phyloP scores from a whole-genome alignment of 768 basidiomycete species.

The Pleurotus djamor region DNA sequence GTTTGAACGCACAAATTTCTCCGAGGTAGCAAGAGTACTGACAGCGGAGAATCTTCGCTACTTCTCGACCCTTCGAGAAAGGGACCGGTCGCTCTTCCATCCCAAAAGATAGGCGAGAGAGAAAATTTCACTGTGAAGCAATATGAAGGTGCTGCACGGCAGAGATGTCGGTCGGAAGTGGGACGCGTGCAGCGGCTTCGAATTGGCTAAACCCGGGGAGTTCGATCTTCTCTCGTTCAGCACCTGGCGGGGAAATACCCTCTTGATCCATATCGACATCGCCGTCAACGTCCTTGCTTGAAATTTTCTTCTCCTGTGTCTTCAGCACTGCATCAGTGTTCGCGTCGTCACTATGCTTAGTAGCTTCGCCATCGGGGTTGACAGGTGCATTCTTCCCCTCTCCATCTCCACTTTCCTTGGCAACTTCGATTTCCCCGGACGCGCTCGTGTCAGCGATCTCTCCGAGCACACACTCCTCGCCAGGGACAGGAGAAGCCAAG shows the following conservation, averaged over 20 bases:
- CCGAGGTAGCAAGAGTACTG: not conserved
- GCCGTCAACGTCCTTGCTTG: slow-evolving; percentile 6
- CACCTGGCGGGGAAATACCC: slow-evolving; percentile 9
- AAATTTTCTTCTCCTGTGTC: slow-evolving; percentile 15
- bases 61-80: not conserved
- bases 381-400: slow-evolving; percentile 7
- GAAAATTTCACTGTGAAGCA: not conserved
- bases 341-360: not conserved
- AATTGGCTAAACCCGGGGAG: slow-evolving; percentile 65
- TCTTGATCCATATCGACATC: slow-evolving; percentile 12
- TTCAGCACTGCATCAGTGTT: not conserved
- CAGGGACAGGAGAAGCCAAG: slow-evolving; percentile 1
- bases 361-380: not conserved
- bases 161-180: slow-evolving; percentile 1
- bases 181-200: slow-evolving; percentile 43
- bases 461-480: slow-evolving; percentile 5
- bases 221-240: slow-evolving; percentile 37
- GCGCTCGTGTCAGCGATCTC: slow-evolving; percentile 16
- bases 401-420: slow-evolving; percentile 11
- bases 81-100: not conserved
- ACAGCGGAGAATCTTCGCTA: not conserved
- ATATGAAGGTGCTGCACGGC: slow-evolving; percentile 1
- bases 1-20: not conserved
- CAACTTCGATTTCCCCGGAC: slow-evolving; percentile 8
- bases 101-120: not conserved